phyloP scores from a whole-genome alignment of 345 rosid species.

The Brassica cretica region DNA sequence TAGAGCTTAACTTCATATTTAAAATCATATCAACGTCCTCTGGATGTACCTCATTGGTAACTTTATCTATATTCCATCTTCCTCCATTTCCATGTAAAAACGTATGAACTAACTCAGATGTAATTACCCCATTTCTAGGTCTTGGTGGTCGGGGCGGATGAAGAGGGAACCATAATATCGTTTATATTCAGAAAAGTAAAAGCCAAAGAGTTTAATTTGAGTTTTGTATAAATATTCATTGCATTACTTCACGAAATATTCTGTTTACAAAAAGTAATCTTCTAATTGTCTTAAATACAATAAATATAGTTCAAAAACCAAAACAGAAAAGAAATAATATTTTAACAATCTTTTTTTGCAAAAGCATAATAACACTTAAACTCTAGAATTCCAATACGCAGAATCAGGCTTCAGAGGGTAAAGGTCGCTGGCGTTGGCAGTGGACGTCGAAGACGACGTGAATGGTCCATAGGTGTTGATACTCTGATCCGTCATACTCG shows the following conservation, averaged over 20 bases:
- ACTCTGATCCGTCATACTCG: slow-evolving; percentile 21
- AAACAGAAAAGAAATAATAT: slow-evolving; percentile 1
- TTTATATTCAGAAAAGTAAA: not conserved
- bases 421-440: slow-evolving; percentile 41
- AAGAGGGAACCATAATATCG: not conserved
- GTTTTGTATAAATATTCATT: not conserved
- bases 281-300: not conserved
- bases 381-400: slow-evolving; percentile 32
- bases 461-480: slow-evolving; percentile 33
- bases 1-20: too few relatives aligned
- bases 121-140: too few relatives aligned
- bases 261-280: not conserved
- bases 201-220: not conserved
- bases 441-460: slow-evolving; percentile 36
- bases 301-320: not conserved
- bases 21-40: too few relatives aligned
- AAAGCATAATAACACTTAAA: slow-evolving; percentile 9
- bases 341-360: not conserved
- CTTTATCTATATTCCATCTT: too few relatives aligned
- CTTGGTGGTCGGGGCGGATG: too few relatives aligned
- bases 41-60: too few relatives aligned
- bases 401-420: slow-evolving; percentile 38
- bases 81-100: too few relatives aligned
- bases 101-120: too few relatives aligned
- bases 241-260: not conserved